Evolutionary conservation across 495 filamentous ascomycete species (phyloP), one percentile per base, ranked within the genome.

Genomic region (Tuber melanosporum): DNA sequence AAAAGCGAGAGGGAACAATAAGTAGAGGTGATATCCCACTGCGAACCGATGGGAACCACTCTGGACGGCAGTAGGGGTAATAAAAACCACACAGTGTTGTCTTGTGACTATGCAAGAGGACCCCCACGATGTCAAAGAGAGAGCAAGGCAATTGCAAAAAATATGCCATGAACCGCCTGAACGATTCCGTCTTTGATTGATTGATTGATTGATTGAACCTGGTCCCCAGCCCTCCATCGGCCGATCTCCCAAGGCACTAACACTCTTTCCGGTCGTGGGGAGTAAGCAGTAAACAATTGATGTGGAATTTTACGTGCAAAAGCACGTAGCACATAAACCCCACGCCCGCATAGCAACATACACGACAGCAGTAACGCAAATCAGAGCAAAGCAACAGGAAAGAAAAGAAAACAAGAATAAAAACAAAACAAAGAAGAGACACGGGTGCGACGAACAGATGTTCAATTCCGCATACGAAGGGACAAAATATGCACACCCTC

Each of bases 391-490:
- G 26, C 43, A 72, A n/a, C 19, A 26, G 46, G 39, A 73, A 26
- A 43, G 39, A 57, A 42, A 3, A 36, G 39, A 76, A 44, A 4
- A 19, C 1, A 22, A 43, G 9, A 36, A 76, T 45, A 77, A 76
- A 79, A 77, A 83, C 6, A 22, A 74, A 70, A n/a, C 39, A 41
- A 39, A 43, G 12, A n/a, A 9, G 52, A 62, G 3, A 3, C 57
- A 36, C 12, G 17, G 15, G 57, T 66, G 57, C 5, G 4, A 66
- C 32, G 26, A 66, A 66, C 14, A 32, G 57, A 17, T 66, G 32
- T 7, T 36, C 57, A 14, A 36, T 32, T 66, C 17, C 26, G 57
- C 26, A 32, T 32, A 32, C 15, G 57, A 32, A 32, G 32, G 26
- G 57, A 36, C 12, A 36, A 26, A 26, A n/a, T 7, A 57, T 10